phyloP scores from a whole-genome alignment of 139 green algal genomes.

The Marvania coccoides region DNA sequence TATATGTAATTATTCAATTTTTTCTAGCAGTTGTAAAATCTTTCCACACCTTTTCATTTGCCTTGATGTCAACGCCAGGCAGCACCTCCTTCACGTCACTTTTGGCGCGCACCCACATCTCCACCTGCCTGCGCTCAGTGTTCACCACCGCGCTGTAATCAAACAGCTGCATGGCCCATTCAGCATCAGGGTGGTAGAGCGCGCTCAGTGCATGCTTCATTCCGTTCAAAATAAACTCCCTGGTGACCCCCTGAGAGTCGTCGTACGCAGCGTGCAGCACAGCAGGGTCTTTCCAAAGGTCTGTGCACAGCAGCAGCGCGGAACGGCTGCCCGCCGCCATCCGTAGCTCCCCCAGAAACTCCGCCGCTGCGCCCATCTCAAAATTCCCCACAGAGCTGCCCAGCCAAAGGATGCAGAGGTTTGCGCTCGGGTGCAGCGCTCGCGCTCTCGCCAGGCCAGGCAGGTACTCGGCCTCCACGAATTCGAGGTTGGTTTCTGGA shows the following conservation, averaged over 20 bases:
- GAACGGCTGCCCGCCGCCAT: constrained; percentile 1
- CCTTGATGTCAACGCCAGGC: constrained; percentile 12
- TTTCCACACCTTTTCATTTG: too few species aligned
- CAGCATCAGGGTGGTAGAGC: constrained; percentile 11
- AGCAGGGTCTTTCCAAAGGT: constrained; percentile 49
- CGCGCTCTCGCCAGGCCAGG: constrained; percentile 3
- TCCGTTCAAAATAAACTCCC: constrained; percentile 55
- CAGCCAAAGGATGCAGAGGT: constrained; percentile 56
- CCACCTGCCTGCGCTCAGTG: constrained; percentile 18
- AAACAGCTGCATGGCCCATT: background rate
- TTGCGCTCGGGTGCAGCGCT: constrained; percentile 5
- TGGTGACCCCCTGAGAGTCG: constrained; percentile 48
- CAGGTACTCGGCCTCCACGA: constrained; percentile 25
- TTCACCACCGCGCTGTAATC: constrained; percentile 32
- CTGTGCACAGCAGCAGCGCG: constrained; percentile 32
- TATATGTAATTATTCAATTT: too few species aligned
- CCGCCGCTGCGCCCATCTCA: constrained; percentile 16
- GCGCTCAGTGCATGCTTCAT: constrained; percentile 28
- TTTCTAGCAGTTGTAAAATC: constrained; percentile 23
- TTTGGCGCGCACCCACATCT: constrained; percentile 33
- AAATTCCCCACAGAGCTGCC: constrained; percentile 58
- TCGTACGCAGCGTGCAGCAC: constrained; percentile 44
- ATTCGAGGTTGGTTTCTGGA: background rate
- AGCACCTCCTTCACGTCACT: background rate
- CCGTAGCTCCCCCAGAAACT: constrained; percentile 29